phyloP scores from a whole-genome alignment of 129 eudicot species.

The Pseudognaphalium luteoalbum region DNA sequence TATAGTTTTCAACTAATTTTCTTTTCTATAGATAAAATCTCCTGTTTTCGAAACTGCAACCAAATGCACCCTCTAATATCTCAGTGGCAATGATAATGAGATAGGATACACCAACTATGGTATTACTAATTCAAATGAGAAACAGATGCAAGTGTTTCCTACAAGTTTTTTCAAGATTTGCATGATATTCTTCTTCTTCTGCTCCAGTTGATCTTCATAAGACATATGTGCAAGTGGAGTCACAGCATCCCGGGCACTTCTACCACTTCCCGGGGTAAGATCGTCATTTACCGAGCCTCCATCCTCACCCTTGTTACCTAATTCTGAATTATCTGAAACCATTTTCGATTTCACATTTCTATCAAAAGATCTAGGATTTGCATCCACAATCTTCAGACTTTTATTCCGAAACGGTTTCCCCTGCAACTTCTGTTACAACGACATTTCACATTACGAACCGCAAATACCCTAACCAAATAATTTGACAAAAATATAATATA shows the following conservation, averaged over 20 bases:
- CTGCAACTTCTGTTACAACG: constrained; percentile 64
- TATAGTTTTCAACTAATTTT: too few relatives aligned
- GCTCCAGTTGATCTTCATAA: constrained; percentile 81
- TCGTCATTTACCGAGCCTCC: constrained; percentile 46
- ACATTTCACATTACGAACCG: constrained; percentile 17
- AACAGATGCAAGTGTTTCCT: constrained; percentile 20
- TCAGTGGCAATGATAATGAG: too few relatives aligned
- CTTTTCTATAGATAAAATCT: too few relatives aligned
- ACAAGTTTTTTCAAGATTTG: constrained; percentile 80
- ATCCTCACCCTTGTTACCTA: constrained; percentile 37
- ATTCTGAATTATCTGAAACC: constrained; percentile 21
- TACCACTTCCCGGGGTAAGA: constrained; percentile 47
- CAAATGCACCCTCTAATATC: background rate
- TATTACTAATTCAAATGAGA: constrained; percentile 4
- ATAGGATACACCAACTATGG: too few relatives aligned
- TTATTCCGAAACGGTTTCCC: constrained; percentile 67
- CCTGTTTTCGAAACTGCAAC: background rate
- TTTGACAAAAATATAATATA: background rate
- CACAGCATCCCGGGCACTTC: constrained; percentile 81
- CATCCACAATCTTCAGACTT: constrained; percentile 68
- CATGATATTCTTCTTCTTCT: constrained; percentile 64
- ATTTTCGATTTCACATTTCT: constrained; percentile 38
- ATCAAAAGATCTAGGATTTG: constrained; percentile 63
- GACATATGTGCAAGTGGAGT: constrained; percentile 93
- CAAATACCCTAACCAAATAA: background rate